Base-by-base conservation (phyloP, 768 basidiomycete genomes). In the Mycena albidolilacea region DNA sequence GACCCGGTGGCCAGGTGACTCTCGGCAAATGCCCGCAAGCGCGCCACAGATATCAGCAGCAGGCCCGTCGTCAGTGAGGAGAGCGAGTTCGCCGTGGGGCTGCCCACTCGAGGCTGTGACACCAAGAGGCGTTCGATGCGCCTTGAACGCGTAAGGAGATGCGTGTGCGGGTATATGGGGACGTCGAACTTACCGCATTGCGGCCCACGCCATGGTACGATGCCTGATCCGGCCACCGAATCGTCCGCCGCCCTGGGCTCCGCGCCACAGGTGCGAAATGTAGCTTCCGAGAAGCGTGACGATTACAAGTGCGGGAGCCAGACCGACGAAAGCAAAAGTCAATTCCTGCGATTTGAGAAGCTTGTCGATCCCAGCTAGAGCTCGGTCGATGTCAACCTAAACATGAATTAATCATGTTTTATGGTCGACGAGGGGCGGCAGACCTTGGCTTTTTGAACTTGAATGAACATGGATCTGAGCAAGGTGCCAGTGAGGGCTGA, bases 271-370 rank as follows among this genome's bases (percentile, higher is more conserved):
- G 1, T 82, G 81, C 12, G 83, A 76, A 4, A 92, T 39, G 79
- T 88, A 91, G 10, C 90, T 90, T 17, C 88, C 86, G 3, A 87
- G 70, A 1, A 92, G 85, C 76, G 97, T 97, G 4, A 97, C 88
- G 43, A 99, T 84, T 5, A 92, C 89, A 61, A 98, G 82, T 0
- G 94, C 92, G 10, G 97, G 97, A 0, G 97, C 97, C 17, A 99
- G 93, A 75, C 97, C 97, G 71, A 98, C 96, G 78, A 98, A 98
- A 7, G 95, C 97, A 77, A 99, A 99, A 1, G 96, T 98, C 55
- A 98, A 86, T 79, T 97, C 95, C 82, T 98, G 97, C 1, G 95
- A 97, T 76, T 93, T 95, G 74, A 99, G 91, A 67, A 99, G 85
- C 78, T 93, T 96, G 81, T 98, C 97, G 75, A 99, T 97, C 7